Base-by-base conservation (phyloP, 768 basidiomycete genomes). In the Steccherinum ochraceum region DNA sequence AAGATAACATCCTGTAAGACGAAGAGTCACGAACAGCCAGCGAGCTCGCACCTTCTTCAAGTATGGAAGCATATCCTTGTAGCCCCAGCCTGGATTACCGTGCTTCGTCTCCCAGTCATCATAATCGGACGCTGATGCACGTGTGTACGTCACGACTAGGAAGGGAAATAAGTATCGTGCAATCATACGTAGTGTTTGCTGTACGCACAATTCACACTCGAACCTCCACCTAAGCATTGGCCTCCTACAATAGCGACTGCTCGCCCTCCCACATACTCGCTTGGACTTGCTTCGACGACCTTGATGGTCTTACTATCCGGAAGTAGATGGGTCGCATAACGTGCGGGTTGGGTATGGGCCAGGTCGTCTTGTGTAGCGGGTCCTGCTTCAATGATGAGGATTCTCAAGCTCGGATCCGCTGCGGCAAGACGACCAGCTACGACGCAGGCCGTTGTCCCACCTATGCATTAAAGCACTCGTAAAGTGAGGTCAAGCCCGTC, bases 351-450 rank as follows among this genome's bases (percentile, higher is more conserved):
- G 7, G 68, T 63, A 59, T 85, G 80, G 2, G 56, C 53, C 3
- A 65, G 69, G 4, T 76, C 24, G 30, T 82, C 70, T 24, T 68
- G 62, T 0, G 77, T 77, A 50, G 78, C 71, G 4, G 72, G 70
- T 1, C 84, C 84, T 12, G 77, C 72, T 65, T 86, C 84, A 19
- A 86, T 59, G 42, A 84, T 61, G 12, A 86, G 74, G 45, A 86
- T 81, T 56, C 70, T 79, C 48, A 86, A 62, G 3, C 65, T 60
- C 0, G 81, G 75, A 40, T 82, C 75, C 0, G 80, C 77, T 0
- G 70, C 71, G 0, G 76, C 69, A 2, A 87, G 71, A 26, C 82
- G 74, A 0, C 76, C 72, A 10, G 80, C 83, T 16, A 73, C 62
- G 5, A 86, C 66, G 55, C 83, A 83, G 4, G 75, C 80, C n/a